phyloP scores from a whole-genome alignment of 225 moss, liverwort and hornwort species.

The Asterella californica region DNA sequence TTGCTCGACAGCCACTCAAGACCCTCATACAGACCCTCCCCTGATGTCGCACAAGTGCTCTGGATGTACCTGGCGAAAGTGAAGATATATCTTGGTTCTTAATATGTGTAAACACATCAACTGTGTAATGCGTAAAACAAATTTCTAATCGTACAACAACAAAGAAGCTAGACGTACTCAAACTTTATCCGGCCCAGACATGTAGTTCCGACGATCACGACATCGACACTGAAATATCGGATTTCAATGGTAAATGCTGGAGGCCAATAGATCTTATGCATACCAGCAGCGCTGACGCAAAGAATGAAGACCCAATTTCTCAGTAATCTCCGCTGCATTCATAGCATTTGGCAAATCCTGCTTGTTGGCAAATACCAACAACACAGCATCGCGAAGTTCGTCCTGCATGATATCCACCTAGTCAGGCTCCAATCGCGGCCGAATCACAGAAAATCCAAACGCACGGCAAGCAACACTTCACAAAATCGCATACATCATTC shows the following conservation, averaged over 20 bases:
- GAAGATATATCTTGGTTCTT: neutral
- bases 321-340: constrained; percentile 97
- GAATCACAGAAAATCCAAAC: neutral
- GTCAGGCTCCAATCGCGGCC: no score
- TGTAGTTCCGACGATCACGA: neutral
- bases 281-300: constrained; percentile 91
- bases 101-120: neutral
- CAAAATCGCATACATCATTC: neutral
- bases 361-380: constrained; percentile 89
- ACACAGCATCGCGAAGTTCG: constrained; percentile 80
- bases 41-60: constrained; percentile 92
- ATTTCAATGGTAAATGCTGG: neutral
- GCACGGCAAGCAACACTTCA: neutral
- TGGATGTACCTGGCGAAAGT: constrained; percentile 55
- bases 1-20: constrained; percentile 95
- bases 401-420: constrained; percentile 40
- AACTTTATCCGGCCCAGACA: neutral
- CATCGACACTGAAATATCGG: neutral
- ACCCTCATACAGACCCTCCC: constrained; percentile 90
- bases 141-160: neutral
- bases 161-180: neutral
- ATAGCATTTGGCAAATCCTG: constrained; percentile 92
- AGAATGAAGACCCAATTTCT: constrained; percentile 90
- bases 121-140: neutral
- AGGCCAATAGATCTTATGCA: neutral